Evolutionary conservation across 768 basidiomycete species (phyloP).

Genomic region (Leccinum truebloodii): DNA sequence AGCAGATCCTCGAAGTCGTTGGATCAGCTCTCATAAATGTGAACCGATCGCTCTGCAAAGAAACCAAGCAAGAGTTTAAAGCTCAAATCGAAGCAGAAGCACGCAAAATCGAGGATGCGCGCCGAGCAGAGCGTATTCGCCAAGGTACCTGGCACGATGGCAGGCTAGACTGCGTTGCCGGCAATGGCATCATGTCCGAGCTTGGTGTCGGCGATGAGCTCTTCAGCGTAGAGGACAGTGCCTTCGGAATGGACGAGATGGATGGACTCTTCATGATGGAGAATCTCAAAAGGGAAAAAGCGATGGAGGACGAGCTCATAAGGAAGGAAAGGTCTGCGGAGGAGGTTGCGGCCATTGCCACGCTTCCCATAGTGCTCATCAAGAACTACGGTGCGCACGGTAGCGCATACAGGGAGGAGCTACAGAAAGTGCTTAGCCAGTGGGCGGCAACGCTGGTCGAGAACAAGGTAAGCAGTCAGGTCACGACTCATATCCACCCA

Average conservation of each 20-base stretch:
- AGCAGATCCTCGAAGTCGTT: slow-evolving; percentile 80
- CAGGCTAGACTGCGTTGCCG: slow-evolving; percentile 79
- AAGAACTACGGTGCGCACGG: slow-evolving; percentile 70
- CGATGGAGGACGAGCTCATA: slow-evolving; percentile 33
- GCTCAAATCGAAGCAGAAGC: slow-evolving; percentile 39
- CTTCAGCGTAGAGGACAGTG: slow-evolving; percentile 40
- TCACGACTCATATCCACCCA: neutral
- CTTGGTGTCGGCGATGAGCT: slow-evolving; percentile 80
- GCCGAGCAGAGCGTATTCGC: slow-evolving; percentile 48
- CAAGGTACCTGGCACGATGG: slow-evolving; percentile 85
- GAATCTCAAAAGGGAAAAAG: slow-evolving; percentile 27
- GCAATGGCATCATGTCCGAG: slow-evolving; percentile 85
- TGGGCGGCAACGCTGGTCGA: slow-evolving; percentile 87
- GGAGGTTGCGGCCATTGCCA: slow-evolving; percentile 53
- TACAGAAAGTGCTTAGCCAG: slow-evolving; percentile 72
- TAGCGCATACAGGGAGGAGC: slow-evolving; percentile 60
- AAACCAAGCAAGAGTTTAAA: slow-evolving; percentile 42
- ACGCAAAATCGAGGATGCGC: slow-evolving; percentile 38
- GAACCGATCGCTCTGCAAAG: slow-evolving; percentile 47
- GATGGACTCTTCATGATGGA: slow-evolving; percentile 14
- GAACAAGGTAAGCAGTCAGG: slow-evolving; percentile 55
- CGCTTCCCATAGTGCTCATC: slow-evolving; percentile 86
- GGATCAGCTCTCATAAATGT: slow-evolving; percentile 70
- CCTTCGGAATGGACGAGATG: slow-evolving; percentile 15
- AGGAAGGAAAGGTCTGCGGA: slow-evolving; percentile 36